Base-by-base conservation (phyloP, 2,329 filamentous ascomycete species). In the Plectosphaerella sp. region DNA sequence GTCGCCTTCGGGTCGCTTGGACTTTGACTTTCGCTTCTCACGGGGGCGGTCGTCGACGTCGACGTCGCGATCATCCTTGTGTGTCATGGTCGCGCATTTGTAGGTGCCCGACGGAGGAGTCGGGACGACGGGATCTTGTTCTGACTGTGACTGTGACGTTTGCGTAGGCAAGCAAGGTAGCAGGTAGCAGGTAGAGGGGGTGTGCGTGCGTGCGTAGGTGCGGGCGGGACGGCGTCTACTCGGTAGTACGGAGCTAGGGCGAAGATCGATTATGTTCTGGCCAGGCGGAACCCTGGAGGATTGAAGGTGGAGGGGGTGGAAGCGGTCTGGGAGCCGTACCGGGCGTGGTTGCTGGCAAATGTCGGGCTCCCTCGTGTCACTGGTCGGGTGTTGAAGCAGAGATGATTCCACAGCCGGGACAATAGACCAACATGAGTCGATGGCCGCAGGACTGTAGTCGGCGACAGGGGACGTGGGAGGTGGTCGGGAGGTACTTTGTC, bases 41-140 rank as follows among this genome's bases (percentile, higher is more conserved):
- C 68, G 72, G 45, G 66, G 59, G 48, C 63, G 66, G 56, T 71
- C 67, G 54, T 64, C 59, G 56, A 62, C 60, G 53, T 71, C 70
- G 64, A 62, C 69, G 59, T 75, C 72, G 66, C 61, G 70, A 54
- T 74, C 48, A 41, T 49, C 70, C 59, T 70, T 70, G 58, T 68
- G 64, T 48, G 72, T 67, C 72, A 74, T 74, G 57, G 59, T 52
- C 48, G 52, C 49, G 52, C 58, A 60, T 60, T 48, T 48, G 43
- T 42, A 49, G 43, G 50, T 54, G 56, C 54, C 54, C 52, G 36
- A 47, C 41, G 10, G 43, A 6, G 22, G 43, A 18, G 22, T 46
- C 43, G 20, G 41, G 12, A 22, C 45, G 10, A 22, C 22, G 45
- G 12, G 20, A 15, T 22, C 15, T 36, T 47, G 28, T 9, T 33